A percentile compares a stretch with the other conserved stretches of the same genome.
Conservation (phyloP, 2,329 filamentous ascomycete species). For the Calonectria pauciramosa region DNA sequence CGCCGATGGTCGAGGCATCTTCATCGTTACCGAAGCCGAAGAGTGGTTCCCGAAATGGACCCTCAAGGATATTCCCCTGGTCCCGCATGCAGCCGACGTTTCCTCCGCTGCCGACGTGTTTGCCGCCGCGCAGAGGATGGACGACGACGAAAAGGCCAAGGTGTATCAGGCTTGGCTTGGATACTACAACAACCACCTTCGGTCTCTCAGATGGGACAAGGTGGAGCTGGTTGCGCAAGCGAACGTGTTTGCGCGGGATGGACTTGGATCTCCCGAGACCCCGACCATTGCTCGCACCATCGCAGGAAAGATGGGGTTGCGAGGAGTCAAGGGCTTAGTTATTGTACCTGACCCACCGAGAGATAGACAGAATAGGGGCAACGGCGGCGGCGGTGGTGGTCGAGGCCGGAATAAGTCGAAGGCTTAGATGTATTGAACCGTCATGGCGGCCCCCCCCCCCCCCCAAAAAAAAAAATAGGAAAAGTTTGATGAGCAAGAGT, state of each 20-base stretch:
- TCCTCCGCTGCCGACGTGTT: slow-evolving; percentile 55
- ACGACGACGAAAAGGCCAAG: slow-evolving; percentile 59
- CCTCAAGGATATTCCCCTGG: slow-evolving; percentile 67
- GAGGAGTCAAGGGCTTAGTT: slow-evolving; percentile 63
- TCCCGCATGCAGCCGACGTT: slow-evolving; percentile 61
- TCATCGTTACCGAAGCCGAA: slow-evolving; percentile 69
- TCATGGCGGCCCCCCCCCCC: no score
- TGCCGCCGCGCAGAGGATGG: slow-evolving; percentile 57
- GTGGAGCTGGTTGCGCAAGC: slow-evolving; percentile 63
- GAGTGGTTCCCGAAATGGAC: slow-evolving; percentile 63
- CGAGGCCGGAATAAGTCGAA: slow-evolving; percentile 4
- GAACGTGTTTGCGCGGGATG: slow-evolving; percentile 64
- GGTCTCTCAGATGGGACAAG: slow-evolving; percentile 58
- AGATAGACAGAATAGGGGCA: slow-evolving; percentile 32
- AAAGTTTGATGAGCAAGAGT: not conserved
- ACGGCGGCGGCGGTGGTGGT: slow-evolving; percentile 45
- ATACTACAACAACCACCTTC: slow-evolving; percentile 66
- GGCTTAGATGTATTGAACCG: not conserved
- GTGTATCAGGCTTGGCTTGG: slow-evolving; percentile 71
- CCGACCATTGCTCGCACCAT: slow-evolving; percentile 62
- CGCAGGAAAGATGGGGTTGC: slow-evolving; percentile 70
- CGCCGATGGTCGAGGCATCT: slow-evolving; percentile 73
- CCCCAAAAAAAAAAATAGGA: slow-evolving; percentile 6
- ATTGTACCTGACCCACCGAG: slow-evolving; percentile 60
- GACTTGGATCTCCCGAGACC: slow-evolving; percentile 61